phyloP scores from a whole-genome alignment of 2,329 filamentous ascomycete species.

The Monosporascus sp. region DNA sequence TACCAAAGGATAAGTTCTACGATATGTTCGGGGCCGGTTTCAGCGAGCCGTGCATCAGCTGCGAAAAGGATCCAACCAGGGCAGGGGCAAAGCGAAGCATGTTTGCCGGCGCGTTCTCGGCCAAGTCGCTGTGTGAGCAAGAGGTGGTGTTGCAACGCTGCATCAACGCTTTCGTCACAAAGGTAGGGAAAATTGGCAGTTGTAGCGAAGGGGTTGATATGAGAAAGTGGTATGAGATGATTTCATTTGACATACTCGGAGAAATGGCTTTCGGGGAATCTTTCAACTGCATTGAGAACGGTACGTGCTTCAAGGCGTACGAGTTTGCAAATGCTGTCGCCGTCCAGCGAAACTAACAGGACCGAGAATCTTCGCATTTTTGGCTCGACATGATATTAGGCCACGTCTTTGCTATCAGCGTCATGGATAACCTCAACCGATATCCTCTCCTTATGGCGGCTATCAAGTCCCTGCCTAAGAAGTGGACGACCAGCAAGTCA shows the following conservation, averaged over 20 bases:
- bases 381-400: conserved; percentile 2
- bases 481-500: neutral
- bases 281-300: conserved; percentile 4
- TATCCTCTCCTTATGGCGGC: neutral
- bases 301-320: neutral
- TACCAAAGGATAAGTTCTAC: neutral
- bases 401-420: conserved; percentile 4
- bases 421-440: conserved; percentile 5
- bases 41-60: neutral
- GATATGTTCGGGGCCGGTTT: neutral
- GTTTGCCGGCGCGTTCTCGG: conserved; percentile 1
- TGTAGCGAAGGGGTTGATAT: conserved; percentile 5
- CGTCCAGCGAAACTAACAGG: neutral
- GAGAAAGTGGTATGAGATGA: conserved; percentile 7
- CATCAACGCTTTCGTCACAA: conserved; percentile 2
- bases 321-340: no score
- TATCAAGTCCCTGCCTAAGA: neutral
- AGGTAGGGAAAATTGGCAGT: neutral
- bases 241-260: conserved; percentile 7
- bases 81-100: neutral
- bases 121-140: conserved; percentile 3
- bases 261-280: conserved; percentile 8
- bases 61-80: neutral
- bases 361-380: neutral
- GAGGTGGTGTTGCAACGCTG: conserved; percentile 2